Evolutionary conservation across 257 asterid species (phyloP).

Genomic region (Rauvolfia tetraphylla): DNA sequence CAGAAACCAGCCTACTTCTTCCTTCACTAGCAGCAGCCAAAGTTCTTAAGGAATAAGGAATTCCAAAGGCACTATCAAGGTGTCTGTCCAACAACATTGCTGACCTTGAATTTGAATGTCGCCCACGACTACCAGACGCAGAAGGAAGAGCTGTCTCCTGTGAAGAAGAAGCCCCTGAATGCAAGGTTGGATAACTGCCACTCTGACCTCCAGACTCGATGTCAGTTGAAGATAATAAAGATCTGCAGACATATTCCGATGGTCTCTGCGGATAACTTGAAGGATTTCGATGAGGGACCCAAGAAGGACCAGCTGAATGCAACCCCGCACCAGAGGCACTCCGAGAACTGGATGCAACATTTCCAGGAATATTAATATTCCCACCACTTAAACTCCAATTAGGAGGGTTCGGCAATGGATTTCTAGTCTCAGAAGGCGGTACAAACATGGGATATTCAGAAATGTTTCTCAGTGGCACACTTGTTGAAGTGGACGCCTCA

Average conservation of each 20-base stretch:
- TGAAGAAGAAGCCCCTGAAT: constrained; percentile 38
- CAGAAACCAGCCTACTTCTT: constrained; percentile 73
- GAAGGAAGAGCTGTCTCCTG: constrained; percentile 44
- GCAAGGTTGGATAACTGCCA: constrained; percentile 30
- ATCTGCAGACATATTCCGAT: constrained; percentile 68
- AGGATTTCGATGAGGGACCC: constrained; percentile 51
- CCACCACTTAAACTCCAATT: constrained; percentile 52
- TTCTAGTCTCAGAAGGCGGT: constrained; percentile 49
- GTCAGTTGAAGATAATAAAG: constrained; percentile 51
- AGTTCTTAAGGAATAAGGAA: constrained; percentile 53
- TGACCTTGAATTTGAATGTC: constrained; percentile 55
- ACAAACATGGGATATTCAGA: constrained; percentile 71
- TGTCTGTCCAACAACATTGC: constrained; percentile 70
- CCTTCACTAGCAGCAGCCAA: constrained; percentile 68
- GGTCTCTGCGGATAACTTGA: constrained; percentile 61
- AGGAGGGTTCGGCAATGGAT: constrained; percentile 44
- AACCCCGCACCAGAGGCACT: constrained; percentile 40
- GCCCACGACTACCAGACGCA: constrained; percentile 51
- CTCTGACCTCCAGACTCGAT: constrained; percentile 52
- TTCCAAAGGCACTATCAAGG: constrained; percentile 53
- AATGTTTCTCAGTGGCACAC: constrained; percentile 58
- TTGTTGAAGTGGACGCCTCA: constrained; percentile 40
- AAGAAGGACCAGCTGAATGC: constrained; percentile 45
- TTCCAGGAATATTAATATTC: constrained; percentile 33
- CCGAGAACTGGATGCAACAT: constrained; percentile 46